Percentiles rank a stretch among this genome's conserved stretches.
Conservation (phyloP, 164 flowering plant species). For the Sextonia rubra region DNA sequence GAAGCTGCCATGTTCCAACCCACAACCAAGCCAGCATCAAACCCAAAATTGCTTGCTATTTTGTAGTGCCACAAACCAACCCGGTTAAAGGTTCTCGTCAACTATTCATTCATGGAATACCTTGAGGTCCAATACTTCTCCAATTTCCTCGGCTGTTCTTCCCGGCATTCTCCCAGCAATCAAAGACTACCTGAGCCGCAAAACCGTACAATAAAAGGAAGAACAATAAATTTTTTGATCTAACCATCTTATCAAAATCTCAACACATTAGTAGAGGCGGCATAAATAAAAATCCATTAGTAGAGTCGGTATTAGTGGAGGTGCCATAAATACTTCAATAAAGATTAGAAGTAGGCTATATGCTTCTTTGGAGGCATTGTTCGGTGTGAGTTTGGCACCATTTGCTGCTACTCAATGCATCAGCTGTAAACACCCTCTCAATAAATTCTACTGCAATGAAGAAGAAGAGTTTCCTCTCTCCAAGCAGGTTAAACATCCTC, state of each 20-base stretch:
- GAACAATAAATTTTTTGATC: no score
- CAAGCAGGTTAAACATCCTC: slow-evolving; percentile 30
- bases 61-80: not conserved
- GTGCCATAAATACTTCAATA: no score
- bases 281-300: no score
- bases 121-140: slow-evolving; percentile 49
- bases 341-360: no score
- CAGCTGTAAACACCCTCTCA: not conserved
- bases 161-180: slow-evolving; percentile 68
- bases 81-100: no score
- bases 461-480: slow-evolving; percentile 27
- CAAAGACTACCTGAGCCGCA: slow-evolving; percentile 38
- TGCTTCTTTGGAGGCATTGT: no score
- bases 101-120: slow-evolving; percentile 14
- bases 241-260: not conserved
- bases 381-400: not conserved
- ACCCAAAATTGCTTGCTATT: not conserved
- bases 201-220: not conserved
- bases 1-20: not conserved
- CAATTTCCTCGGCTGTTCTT: slow-evolving; percentile 51
- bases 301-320: no score
- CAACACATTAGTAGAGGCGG: no score
- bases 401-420: no score
- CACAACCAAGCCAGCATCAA: slow-evolving; percentile 1
- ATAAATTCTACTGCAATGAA: not conserved